phyloP scores from a whole-genome alignment of 805 yeast genomes.

The Candida qinlingensis region DNA sequence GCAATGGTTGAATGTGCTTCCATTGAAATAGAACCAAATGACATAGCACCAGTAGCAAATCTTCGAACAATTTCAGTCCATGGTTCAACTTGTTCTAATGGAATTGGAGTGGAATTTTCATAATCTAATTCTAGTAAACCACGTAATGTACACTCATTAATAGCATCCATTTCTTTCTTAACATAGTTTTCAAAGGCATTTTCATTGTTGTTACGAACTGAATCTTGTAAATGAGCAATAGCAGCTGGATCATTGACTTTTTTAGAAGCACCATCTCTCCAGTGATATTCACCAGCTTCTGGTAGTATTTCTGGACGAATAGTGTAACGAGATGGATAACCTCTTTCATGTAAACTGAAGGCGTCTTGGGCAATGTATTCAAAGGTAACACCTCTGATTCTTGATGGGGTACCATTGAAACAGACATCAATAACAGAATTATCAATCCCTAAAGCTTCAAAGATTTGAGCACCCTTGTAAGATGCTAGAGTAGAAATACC shows the following conservation, averaged over 20 bases:
- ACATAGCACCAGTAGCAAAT: conserved; percentile 99
- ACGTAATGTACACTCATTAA: conserved; percentile 87
- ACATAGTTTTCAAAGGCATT: conserved; percentile 87
- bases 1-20: conserved; percentile 97
- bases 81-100: conserved; percentile 97
- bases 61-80: conserved; percentile 99
- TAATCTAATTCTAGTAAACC: conserved; percentile 91
- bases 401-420: conserved; percentile 95
- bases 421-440: conserved; percentile 93
- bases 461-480: conserved; percentile 98
- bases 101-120: conserved; percentile 65
- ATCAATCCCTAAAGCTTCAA: conserved; percentile 94
- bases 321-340: conserved; percentile 74
- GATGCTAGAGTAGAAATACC: conserved; percentile 97
- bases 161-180: conserved; percentile 86
- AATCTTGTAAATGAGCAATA: conserved; percentile 92
- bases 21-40: conserved; percentile 97
- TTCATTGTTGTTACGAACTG: conserved; percentile 96
- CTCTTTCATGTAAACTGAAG: conserved; percentile 86
- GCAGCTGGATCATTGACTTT: conserved; percentile 95
- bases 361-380: conserved; percentile 97
- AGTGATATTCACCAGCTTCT: conserved; percentile 95
- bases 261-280: conserved; percentile 98
- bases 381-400: conserved; percentile 93
- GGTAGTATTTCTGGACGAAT: conserved; percentile 69